Conservation (phyloP, 768 basidiomycete genomes). For the Candolleomyces efflorescens region DNA sequence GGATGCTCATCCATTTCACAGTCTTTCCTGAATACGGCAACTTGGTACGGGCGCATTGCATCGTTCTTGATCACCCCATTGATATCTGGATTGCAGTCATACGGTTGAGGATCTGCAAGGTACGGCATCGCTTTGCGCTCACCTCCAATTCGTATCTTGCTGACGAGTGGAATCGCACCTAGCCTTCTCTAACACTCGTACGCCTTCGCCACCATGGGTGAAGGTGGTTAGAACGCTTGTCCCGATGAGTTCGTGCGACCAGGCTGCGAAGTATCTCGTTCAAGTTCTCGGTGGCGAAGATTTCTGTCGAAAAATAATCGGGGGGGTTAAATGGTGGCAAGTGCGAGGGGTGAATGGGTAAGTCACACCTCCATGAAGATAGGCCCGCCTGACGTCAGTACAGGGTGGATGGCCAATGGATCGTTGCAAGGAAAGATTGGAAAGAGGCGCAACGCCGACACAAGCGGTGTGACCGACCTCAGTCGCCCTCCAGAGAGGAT, state of each 20-base stretch:
- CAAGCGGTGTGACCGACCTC: conserved; percentile 36
- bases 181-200: conserved; percentile 75
- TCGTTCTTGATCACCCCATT: neutral
- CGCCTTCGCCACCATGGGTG: conserved; percentile 82
- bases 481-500: neutral
- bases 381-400: conserved; percentile 10
- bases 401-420: conserved; percentile 86
- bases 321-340: conserved; percentile 98
- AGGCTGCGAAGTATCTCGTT: conserved; percentile 70
- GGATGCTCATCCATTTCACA: conserved; percentile 18
- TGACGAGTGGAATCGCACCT: neutral
- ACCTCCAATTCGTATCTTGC: neutral
- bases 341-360: conserved; percentile 81
- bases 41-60: conserved; percentile 45
- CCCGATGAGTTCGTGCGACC: conserved; percentile 71
- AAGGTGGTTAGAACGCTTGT: conserved; percentile 67
- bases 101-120: conserved; percentile 82
- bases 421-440: conserved; percentile 82
- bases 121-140: conserved; percentile 9
- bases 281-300: conserved; percentile 83
- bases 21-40: conserved; percentile 74
- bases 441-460: conserved; percentile 56
- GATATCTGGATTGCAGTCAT: conserved; percentile 43
- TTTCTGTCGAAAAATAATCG: conserved; percentile 62
- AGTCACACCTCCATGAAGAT: conserved; percentile 12